Base-by-base conservation (phyloP, 140 eudicot species). In the Bidens hawaiensis region DNA sequence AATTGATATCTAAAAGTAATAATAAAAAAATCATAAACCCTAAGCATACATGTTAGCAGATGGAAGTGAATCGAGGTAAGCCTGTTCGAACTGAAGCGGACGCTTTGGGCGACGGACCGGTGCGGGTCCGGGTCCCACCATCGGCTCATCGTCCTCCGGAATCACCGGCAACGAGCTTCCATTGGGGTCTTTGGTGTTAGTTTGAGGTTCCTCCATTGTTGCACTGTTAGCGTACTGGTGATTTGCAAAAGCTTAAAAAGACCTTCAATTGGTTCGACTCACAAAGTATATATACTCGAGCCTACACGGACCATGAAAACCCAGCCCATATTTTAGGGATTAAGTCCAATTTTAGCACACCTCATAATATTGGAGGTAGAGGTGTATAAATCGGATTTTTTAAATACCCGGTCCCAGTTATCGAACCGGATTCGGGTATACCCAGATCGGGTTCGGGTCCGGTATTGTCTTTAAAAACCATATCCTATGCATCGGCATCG, bases 81-180 rank as follows among this genome's bases (percentile, higher is more conserved):
- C 96, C 62, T 93, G 93, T 67, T 93, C 99, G 73, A 93, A 93
- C 48, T 93, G 82, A 14, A 93, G 96, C 18, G 99, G 99, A n/a
- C 99, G 95, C 47, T 93, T 93, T 4, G 82, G 87, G 24, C 93
- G 89, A 23, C 82, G 62, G 45, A 53, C 76, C 6, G 99, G 96
- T 2, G 95, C 93, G 22, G 94, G 95, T 2, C 85, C 96, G 10
- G 98, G 99, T 21, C 99, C 99, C 45, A 88, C 89, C 55, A 76
- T 56, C 4, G 80, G 79, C 43, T 79, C 96, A 2, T 79, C 73
- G 11, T 78, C 88, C 26, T 61, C 79, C 0, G 19, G 69, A n/a
- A 25, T 69, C 26, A 19, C 79, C 13, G 55, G 57, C 31, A 74
- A 62, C 13, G 80, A 22, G 56, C 36, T 69, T 51, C 76, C 81